Evolutionary conservation across 225 moss, liverwort and hornwort species (phyloP), one percentile per base, ranked within the genome.

Genomic region (Physcomitrellopsis africana): DNA sequence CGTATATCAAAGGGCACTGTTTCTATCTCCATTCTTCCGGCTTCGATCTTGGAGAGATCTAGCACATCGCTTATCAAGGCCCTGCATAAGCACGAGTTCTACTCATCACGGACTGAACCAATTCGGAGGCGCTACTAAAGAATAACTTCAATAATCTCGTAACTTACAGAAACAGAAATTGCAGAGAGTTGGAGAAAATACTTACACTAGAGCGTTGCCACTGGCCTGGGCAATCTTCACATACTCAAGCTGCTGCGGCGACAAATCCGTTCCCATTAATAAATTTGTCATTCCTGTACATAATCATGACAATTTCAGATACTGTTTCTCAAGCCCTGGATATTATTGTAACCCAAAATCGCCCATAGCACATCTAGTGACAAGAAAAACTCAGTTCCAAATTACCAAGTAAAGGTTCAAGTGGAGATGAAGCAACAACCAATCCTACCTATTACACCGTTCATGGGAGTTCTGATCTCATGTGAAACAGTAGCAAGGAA

Each of bases 401-500:
- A 10, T 17, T n/a, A n/a, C 8, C 11, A 24, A 69, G 58, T 55
- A 26, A 58, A 55, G 13, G 42, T 43, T 44, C 9, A 22, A 1
- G 41, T 22, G 14, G 14, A 20, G 49, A 29, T 11, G 47, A 43
- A 24, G 24, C 17, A 53, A 43, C 24, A 53, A 11, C 12, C 1
- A 47, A 48, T 10, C 76, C 76, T 64, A 90, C 92, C 92, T 75
- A 96, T 92, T 15, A 96, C 96, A 73, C 96, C 96, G 68, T 96
- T 96, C 96, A 96, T 96, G 6, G 96, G 96, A 72, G 96, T 96
- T 77, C 95, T 94, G 81, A 96, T 96, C 75, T 96, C 96, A 69
- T 96, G 96, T 10, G 96, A 96, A 51, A 96, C 94, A 41, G 94
- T 96, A 13, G 94, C 93, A 65, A 96, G 94, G 56, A 96, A 96